phyloP scores from a whole-genome alignment of 2,329 filamentous ascomycete species.

The Cytospora chrysosperma region DNA sequence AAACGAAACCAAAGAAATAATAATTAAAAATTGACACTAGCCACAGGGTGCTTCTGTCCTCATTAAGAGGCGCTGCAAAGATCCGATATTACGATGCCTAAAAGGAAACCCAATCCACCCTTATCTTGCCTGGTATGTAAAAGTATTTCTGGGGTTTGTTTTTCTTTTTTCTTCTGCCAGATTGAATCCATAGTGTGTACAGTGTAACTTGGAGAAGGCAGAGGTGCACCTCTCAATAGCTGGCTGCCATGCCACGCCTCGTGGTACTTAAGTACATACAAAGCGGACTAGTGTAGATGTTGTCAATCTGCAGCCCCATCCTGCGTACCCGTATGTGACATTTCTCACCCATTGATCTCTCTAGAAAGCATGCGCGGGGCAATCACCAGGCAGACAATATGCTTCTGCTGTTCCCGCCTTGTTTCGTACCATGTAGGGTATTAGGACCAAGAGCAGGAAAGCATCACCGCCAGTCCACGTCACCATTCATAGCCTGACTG shows the following conservation, averaged over 20 bases:
- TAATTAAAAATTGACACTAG: not conserved
- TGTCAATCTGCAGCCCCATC: constrained; percentile 24
- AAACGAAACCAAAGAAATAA: not conserved
- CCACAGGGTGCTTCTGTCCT: not conserved
- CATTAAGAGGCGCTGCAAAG: not conserved
- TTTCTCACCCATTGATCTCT: constrained; percentile 11
- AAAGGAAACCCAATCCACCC: not conserved
- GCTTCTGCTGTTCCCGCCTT: constrained; percentile 4
- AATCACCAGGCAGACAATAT: constrained; percentile 4
- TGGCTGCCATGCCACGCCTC: constrained; percentile 13
- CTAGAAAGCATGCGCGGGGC: constrained; percentile 7
- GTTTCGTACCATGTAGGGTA: constrained; percentile 6
- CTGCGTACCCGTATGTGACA: constrained; percentile 15
- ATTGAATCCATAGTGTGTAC: not conserved
- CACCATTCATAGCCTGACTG: constrained; percentile 9
- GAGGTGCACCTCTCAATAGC: constrained; percentile 2
- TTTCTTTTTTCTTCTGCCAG: not conserved
- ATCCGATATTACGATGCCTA: not conserved
- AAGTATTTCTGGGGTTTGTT: not conserved
- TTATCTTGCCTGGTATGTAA: not conserved
- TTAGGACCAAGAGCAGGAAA: constrained; percentile 8
- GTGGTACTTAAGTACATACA: not conserved
- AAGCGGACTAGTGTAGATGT: constrained; percentile 15
- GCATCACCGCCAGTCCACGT: constrained; percentile 20
- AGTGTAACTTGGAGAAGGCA: not conserved